These are phyloP conservation scores for Naganishia albida DNA, from an alignment of 1,284 basidiomycete genomes.

Conservation along the genomic window DNA sequence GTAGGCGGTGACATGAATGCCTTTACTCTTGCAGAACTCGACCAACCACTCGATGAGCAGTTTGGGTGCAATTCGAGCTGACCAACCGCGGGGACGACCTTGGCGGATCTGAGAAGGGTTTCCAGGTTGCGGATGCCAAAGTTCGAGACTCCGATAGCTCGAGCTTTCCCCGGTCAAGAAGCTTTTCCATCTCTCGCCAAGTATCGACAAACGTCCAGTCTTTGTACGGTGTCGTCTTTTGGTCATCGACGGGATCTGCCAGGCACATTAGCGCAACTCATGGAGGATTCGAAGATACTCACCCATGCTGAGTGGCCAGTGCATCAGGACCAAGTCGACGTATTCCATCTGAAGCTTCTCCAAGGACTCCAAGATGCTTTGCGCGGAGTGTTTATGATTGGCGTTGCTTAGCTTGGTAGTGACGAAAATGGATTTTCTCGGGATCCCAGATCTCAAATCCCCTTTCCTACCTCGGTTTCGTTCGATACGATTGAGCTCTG, in stretches of 20 bases:
- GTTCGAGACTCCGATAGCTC: constrained; percentile 67
- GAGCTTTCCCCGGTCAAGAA: constrained; percentile 58
- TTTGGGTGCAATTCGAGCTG: constrained; percentile 58
- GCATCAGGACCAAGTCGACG: constrained; percentile 74
- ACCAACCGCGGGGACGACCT: constrained; percentile 74
- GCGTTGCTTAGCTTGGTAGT: constrained; percentile 68
- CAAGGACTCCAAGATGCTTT: constrained; percentile 64
- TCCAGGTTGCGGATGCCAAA: constrained; percentile 66
- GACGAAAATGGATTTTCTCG: constrained; percentile 68
- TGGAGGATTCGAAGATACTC: neutral
- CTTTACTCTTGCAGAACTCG: constrained; percentile 35
- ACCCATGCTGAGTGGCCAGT: constrained; percentile 35
- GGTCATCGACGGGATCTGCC: constrained; percentile 32
- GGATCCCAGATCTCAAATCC: constrained; percentile 64
- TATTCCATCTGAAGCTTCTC: constrained; percentile 66
- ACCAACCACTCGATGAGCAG: constrained; percentile 33
- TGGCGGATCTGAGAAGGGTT: constrained; percentile 62
- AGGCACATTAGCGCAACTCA: neutral
- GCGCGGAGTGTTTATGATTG: constrained; percentile 56
- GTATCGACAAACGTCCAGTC: constrained; percentile 59
- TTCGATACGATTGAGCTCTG: constrained; percentile 57
- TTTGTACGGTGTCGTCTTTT: constrained; percentile 48
- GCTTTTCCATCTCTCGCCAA: constrained; percentile 64
- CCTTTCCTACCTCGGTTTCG: constrained; percentile 84
- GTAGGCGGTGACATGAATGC: constrained; percentile 38